Percentiles rank a stretch among this genome's conserved stretches.
Conservation (phyloP, 108 stramenopile genomes). For the Schizochytrium sp. region DNA sequence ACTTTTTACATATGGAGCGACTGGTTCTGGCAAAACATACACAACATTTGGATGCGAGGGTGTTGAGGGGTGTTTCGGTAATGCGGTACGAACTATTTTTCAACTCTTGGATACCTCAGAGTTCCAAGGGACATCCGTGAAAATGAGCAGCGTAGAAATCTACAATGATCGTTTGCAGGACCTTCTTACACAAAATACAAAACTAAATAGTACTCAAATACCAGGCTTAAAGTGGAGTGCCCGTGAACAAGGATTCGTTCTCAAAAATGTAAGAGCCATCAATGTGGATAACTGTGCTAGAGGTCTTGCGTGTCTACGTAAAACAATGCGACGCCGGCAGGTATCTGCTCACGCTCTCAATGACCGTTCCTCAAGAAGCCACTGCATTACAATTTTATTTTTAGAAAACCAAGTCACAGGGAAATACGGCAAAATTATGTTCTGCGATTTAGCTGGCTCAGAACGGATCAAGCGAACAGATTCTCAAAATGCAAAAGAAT, state of each 20-base stretch:
- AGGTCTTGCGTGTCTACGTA: not conserved
- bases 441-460: slow-evolving; percentile 46
- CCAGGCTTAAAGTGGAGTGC: slow-evolving; percentile 10
- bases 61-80: slow-evolving; percentile 16
- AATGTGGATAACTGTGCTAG: too few relatives aligned
- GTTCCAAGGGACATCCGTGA: not conserved
- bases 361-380: not conserved
- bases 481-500: not conserved
- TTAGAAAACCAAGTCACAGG: not conserved
- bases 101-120: not conserved
- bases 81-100: not conserved
- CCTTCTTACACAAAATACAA: not conserved
- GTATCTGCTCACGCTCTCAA: slow-evolving; percentile 9
- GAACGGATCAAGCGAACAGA: slow-evolving; percentile 21
- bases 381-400: slow-evolving; percentile 38
- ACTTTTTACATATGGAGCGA: not conserved
- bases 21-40: slow-evolving; percentile 38
- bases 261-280: not conserved
- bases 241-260: slow-evolving; percentile 36
- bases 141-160: slow-evolving; percentile 36
- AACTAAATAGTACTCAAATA: not conserved
- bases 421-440: slow-evolving; percentile 34
- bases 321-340: not conserved
- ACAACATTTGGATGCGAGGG: slow-evolving; percentile 49
- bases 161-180: slow-evolving; percentile 11